Percentiles rank a stretch among this genome's conserved stretches.
Conservation (phyloP, 1,284 basidiomycete species). For the Xerocomus nothofagi region DNA sequence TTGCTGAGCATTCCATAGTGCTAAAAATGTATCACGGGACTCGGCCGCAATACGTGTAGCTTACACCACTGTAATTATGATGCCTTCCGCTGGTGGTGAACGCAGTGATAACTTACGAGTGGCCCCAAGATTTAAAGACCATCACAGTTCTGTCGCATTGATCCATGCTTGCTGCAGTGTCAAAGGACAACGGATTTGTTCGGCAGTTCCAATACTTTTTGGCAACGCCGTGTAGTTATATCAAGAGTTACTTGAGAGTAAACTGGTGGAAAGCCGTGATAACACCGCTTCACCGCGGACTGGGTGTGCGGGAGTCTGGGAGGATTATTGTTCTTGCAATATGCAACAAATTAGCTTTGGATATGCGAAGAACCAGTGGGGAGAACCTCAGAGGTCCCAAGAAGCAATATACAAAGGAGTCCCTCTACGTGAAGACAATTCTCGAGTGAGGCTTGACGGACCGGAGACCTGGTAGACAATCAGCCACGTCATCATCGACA, state of each 20-base stretch:
- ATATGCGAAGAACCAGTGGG: background rate
- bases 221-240: background rate
- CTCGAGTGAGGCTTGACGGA: background rate
- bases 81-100: background rate
- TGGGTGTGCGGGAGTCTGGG: background rate
- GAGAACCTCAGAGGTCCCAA: constrained; percentile 1
- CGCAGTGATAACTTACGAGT: background rate
- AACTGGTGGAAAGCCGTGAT: background rate
- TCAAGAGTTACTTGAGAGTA: background rate
- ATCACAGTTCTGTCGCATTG: background rate
- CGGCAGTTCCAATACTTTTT: background rate
- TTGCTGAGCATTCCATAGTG: background rate
- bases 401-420: background rate
- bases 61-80: background rate
- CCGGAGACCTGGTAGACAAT: background rate
- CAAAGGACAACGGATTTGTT: background rate
- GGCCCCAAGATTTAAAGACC: background rate
- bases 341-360: background rate
- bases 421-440: background rate
- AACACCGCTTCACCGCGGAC: constrained; percentile 12
- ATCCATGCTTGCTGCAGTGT: background rate
- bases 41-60: background rate
- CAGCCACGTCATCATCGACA: background rate
- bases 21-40: background rate
- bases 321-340: background rate